Conservation (phyloP, 129 eudicot genomes). For the Solidago caesia region DNA sequence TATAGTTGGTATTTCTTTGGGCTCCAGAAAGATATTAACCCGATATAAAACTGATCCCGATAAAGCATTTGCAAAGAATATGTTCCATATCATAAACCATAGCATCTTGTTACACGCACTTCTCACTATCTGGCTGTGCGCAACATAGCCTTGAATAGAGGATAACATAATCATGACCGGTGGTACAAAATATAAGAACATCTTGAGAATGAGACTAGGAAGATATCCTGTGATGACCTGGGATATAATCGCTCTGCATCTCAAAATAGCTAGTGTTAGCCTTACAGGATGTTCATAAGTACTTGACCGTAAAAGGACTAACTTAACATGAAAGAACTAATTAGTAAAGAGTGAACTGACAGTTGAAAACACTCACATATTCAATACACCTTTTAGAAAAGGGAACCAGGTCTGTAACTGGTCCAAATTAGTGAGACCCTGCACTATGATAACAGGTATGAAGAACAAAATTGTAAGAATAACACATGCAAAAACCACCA, state of each 20-base stretch:
- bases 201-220: conserved; percentile 84
- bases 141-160: conserved; percentile 73
- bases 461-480: conserved; percentile 64
- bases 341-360: not conserved
- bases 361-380: conserved; percentile 45
- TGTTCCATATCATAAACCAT: conserved; percentile 84
- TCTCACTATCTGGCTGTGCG: conserved; percentile 77
- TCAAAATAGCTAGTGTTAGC: conserved; percentile 22
- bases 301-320: not conserved
- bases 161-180: conserved; percentile 74
- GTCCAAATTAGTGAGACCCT: conserved; percentile 78
- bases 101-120: conserved; percentile 84
- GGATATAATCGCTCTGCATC: conserved; percentile 67
- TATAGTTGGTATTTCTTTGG: conserved; percentile 63
- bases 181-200: conserved; percentile 62
- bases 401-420: conserved; percentile 77
- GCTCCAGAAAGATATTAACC: conserved; percentile 54
- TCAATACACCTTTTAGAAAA: conserved; percentile 55
- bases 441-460: conserved; percentile 73
- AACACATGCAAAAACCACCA: conserved; percentile 48
- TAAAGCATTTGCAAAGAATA: conserved; percentile 78
- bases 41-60: conserved; percentile 75
- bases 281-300: not conserved
- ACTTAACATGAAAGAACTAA: conserved; percentile 3
- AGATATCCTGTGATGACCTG: conserved; percentile 90